Evolutionary conservation across 2,329 filamentous ascomycete species (phyloP).

Genomic region (Aureobasidium sp.): DNA sequence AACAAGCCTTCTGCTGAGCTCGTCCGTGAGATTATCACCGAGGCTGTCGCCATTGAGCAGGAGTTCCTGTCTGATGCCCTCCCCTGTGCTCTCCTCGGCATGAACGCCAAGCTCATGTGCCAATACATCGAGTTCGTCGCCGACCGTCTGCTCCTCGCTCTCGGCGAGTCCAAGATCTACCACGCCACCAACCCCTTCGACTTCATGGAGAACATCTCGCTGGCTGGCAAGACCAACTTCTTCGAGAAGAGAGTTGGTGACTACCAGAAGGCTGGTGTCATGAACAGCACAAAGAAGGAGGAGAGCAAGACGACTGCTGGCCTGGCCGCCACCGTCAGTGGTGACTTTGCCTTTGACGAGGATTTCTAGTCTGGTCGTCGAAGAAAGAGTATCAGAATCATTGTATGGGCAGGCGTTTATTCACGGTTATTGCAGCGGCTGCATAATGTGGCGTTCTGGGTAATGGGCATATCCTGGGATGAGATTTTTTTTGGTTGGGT

Average conservation of each 20-base stretch:
- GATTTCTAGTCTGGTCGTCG: slow-evolving; percentile 67
- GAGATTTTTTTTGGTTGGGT: background rate
- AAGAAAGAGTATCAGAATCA: background rate
- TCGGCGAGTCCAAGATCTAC: slow-evolving; percentile 93
- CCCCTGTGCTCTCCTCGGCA: slow-evolving; percentile 86
- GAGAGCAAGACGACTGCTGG: slow-evolving; percentile 45
- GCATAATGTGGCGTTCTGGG: slow-evolving; percentile 17
- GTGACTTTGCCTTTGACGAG: slow-evolving; percentile 90
- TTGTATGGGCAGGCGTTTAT: slow-evolving; percentile 8
- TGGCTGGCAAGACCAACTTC: slow-evolving; percentile 99
- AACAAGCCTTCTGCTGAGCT: slow-evolving; percentile 77
- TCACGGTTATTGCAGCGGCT: slow-evolving; percentile 11
- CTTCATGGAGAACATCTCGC: slow-evolving; percentile 99
- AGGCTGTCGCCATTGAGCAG: slow-evolving; percentile 91
- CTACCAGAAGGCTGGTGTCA: slow-evolving; percentile 99
- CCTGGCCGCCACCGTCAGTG: slow-evolving; percentile 45
- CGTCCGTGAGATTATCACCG: slow-evolving; percentile 81
- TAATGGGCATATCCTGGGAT: slow-evolving; percentile 14
- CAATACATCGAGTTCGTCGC: slow-evolving; percentile 99
- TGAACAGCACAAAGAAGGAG: slow-evolving; percentile 76
- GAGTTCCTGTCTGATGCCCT: slow-evolving; percentile 97
- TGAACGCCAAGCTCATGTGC: slow-evolving; percentile 97
- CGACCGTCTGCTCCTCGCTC: slow-evolving; percentile 83
- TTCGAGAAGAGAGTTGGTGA: slow-evolving; percentile 99
- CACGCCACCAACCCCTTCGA: slow-evolving; percentile 93